Conservation (phyloP, 768 basidiomycete species). For the Leucocoprinus birnbaumii region DNA sequence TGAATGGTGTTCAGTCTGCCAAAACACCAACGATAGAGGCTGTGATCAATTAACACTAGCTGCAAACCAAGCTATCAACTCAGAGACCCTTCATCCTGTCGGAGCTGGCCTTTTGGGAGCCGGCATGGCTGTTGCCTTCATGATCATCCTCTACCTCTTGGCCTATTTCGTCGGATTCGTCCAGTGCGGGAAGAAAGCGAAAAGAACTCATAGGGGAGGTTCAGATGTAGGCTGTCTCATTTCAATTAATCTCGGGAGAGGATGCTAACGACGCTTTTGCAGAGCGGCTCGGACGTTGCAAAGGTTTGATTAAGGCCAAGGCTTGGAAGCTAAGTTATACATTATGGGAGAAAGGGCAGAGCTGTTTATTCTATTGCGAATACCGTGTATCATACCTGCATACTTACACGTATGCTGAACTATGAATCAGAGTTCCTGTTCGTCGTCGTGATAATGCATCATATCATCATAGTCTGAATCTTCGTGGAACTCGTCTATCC, state of each 20-base stretch:
- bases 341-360: not conserved
- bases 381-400: constrained; percentile 6
- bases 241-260: no score
- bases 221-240: not conserved
- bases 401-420: not conserved
- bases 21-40: constrained; percentile 53
- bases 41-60: constrained; percentile 48
- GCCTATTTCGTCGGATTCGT: constrained; percentile 41
- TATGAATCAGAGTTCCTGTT: constrained; percentile 18
- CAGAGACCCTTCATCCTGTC: constrained; percentile 32
- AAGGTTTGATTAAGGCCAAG: not conserved
- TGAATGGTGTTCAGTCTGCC: constrained; percentile 59
- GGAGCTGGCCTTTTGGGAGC: constrained; percentile 73
- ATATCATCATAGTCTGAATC: constrained; percentile 46
- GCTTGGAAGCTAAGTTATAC: not conserved
- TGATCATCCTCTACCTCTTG: constrained; percentile 31
- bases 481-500: constrained; percentile 57
- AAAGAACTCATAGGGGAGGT: not conserved
- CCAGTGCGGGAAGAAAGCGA: constrained; percentile 19
- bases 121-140: constrained; percentile 45
- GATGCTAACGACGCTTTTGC: not conserved
- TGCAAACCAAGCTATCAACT: constrained; percentile 22
- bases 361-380: constrained; percentile 8
- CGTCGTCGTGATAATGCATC: constrained; percentile 21
- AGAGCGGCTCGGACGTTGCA: not conserved